These are phyloP conservation scores for Phanerodontia chrysosporium DNA, from an alignment of 768 basidiomycete species.

Conservation along the genomic window DNA sequence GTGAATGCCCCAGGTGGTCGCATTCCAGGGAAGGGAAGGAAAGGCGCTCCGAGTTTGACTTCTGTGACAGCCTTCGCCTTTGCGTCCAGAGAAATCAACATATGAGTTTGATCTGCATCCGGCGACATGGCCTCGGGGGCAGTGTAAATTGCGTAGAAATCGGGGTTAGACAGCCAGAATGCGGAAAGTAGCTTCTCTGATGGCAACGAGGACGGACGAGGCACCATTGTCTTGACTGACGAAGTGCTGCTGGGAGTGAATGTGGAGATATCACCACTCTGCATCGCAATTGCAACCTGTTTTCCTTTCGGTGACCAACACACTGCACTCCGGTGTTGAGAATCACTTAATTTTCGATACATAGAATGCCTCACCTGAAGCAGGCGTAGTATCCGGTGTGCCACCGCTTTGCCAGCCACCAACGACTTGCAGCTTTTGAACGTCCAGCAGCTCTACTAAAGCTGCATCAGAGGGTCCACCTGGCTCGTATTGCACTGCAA, in stretches of 20 bases:
- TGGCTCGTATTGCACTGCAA: constrained; percentile 53
- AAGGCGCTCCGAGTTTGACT: constrained; percentile 35
- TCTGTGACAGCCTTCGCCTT: constrained; percentile 37
- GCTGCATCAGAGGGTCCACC: constrained; percentile 25
- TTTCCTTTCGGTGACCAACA: constrained; percentile 88
- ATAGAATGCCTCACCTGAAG: constrained; percentile 43
- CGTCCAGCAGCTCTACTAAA: constrained; percentile 59
- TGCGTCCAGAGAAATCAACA: constrained; percentile 36
- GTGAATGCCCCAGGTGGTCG: constrained; percentile 42
- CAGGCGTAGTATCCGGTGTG: constrained; percentile 47
- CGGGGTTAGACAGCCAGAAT: constrained; percentile 66
- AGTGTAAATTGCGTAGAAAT: constrained; percentile 63
- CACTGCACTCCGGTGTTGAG: constrained; percentile 37
- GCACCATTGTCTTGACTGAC: constrained; percentile 52
- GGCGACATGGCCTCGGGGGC: constrained; percentile 36
- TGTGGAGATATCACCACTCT: constrained; percentile 65
- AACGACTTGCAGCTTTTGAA: constrained; percentile 40
- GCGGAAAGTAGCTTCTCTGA: constrained; percentile 46
- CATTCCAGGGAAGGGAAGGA: constrained; percentile 41
- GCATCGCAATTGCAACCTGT: constrained; percentile 72
- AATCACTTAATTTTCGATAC: not conserved
- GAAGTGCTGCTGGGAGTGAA: constrained; percentile 55
- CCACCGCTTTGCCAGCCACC: constrained; percentile 53
- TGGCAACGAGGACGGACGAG: constrained; percentile 47
- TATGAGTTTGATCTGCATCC: constrained; percentile 39